phyloP scores from a whole-genome alignment of 768 basidiomycete genomes.

The Lentinula aciculospora region DNA sequence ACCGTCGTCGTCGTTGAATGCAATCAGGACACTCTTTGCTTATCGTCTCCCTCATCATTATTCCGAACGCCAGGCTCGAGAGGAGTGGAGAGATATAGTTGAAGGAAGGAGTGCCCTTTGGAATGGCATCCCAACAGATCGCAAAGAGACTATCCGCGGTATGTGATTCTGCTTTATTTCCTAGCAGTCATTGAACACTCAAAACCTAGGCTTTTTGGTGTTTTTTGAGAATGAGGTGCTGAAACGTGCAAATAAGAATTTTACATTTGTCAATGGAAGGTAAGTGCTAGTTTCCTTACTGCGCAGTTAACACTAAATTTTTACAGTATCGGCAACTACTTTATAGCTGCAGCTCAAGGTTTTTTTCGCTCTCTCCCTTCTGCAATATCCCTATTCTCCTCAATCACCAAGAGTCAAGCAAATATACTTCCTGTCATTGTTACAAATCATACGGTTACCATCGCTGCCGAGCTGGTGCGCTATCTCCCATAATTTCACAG shows the following conservation, averaged over 20 bases:
- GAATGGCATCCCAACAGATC: conserved; percentile 81
- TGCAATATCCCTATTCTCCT: conserved; percentile 90
- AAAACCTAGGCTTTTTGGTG: conserved; percentile 79
- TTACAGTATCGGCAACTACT: conserved; percentile 80
- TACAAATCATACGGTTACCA: conserved; percentile 94
- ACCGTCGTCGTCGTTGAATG: conserved; percentile 54
- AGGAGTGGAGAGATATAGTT: conserved; percentile 90
- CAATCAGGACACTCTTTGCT: conserved; percentile 72
- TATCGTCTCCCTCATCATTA: conserved; percentile 69
- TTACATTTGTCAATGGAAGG: conserved; percentile 91
- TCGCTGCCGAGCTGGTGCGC: conserved; percentile 79
- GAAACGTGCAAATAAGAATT: conserved; percentile 88
- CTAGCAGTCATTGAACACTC: neutral
- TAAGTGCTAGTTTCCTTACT: conserved; percentile 19
- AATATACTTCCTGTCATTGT: conserved; percentile 87
- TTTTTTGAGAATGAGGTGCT: conserved; percentile 87
- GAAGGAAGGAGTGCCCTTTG: conserved; percentile 82
- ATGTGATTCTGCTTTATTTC: conserved; percentile 7
- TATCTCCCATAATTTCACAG: conserved; percentile 3
- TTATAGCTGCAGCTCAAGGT: conserved; percentile 81
- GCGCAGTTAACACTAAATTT: neutral
- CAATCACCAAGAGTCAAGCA: conserved; percentile 83
- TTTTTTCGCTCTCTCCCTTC: conserved; percentile 93
- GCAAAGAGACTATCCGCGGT: conserved; percentile 91
- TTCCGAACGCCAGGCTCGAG: conserved; percentile 73